Evolutionary conservation across 768 basidiomycete species (phyloP).

Genomic region (Coprinopsis cinerea): DNA sequence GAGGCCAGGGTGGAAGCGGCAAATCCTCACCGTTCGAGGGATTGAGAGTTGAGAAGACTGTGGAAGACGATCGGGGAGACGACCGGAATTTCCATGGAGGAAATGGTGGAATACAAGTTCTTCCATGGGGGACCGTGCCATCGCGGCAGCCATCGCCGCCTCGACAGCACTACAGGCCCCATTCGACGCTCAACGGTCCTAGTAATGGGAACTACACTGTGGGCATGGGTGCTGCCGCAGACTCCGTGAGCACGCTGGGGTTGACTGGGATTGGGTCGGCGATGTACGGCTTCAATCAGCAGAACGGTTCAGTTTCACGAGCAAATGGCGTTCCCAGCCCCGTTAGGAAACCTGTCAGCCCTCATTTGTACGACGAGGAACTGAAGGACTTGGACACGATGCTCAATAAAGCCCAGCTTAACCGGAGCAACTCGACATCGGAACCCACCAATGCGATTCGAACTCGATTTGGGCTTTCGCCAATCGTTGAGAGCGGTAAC

Average conservation of each 20-base stretch:
- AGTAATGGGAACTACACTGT: not conserved
- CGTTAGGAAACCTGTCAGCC: not conserved
- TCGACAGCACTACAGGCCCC: slow-evolving; percentile 1
- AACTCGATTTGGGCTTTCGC: not conserved
- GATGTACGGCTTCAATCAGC: not conserved
- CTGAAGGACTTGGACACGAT: not conserved
- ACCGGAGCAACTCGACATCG: not conserved
- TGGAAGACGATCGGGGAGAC: not conserved
- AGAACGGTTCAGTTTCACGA: not conserved
- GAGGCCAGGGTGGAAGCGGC: not conserved
- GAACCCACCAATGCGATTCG: not conserved
- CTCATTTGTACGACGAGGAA: slow-evolving; percentile 1
- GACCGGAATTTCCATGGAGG: not conserved
- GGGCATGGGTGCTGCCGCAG: not conserved
- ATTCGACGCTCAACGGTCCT: not conserved
- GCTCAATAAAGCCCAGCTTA: not conserved
- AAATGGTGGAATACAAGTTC: no score
- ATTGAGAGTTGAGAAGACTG: not conserved
- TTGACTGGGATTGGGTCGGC: slow-evolving; percentile 1
- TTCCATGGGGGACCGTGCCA: not conserved
- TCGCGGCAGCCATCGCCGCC: not conserved
- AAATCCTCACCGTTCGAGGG: slow-evolving; percentile 23
- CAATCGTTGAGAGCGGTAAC: not conserved
- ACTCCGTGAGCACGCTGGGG: not conserved
- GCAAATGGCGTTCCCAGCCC: not conserved